phyloP scores from a whole-genome alignment of 768 basidiomycete genomes.

The Mycena latifolia region DNA sequence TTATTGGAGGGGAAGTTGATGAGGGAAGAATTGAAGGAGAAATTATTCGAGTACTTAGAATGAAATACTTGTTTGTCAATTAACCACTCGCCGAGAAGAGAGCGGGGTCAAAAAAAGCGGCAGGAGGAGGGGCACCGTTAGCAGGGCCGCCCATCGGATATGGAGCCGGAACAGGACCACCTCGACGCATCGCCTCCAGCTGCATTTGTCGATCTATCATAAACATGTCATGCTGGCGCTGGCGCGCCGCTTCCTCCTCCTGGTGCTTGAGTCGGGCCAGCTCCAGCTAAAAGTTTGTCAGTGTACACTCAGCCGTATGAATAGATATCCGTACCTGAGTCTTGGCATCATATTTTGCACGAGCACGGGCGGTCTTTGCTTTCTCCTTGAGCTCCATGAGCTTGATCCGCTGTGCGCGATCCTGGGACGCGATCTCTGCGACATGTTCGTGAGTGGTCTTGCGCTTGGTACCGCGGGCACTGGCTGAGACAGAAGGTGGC shows the following conservation, averaged over 20 bases:
- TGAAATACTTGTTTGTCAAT: background rate
- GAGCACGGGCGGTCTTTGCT: background rate
- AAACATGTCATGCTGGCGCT: slow-evolving; percentile 24
- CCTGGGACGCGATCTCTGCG: background rate
- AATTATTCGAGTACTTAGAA: background rate
- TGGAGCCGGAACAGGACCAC: too few relatives aligned
- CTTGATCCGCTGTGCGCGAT: background rate
- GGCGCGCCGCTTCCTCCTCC: slow-evolving; percentile 3
- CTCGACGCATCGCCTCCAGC: slow-evolving; percentile 7
- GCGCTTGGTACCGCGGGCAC: slow-evolving; percentile 3
- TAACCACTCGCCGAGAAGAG: too few relatives aligned
- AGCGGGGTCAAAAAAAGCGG: background rate
- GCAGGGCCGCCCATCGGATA: background rate
- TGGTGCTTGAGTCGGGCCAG: slow-evolving; percentile 13
- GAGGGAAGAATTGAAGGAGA: background rate
- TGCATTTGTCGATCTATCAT: slow-evolving; percentile 25
- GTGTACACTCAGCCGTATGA: too few relatives aligned
- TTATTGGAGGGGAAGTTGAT: slow-evolving; percentile 1
- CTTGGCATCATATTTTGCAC: slow-evolving; percentile 4
- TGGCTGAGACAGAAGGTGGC: background rate
- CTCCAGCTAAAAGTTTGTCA: too few relatives aligned
- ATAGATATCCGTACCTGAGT: too few relatives aligned
- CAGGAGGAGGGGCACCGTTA: background rate
- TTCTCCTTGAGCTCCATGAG: background rate
- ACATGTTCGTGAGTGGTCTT: slow-evolving; percentile 1